Evolutionary conservation across 2,329 filamentous ascomycete species (phyloP), one percentile per base, ranked within the genome.

Genomic region (Talaromyces piceae): DNA sequence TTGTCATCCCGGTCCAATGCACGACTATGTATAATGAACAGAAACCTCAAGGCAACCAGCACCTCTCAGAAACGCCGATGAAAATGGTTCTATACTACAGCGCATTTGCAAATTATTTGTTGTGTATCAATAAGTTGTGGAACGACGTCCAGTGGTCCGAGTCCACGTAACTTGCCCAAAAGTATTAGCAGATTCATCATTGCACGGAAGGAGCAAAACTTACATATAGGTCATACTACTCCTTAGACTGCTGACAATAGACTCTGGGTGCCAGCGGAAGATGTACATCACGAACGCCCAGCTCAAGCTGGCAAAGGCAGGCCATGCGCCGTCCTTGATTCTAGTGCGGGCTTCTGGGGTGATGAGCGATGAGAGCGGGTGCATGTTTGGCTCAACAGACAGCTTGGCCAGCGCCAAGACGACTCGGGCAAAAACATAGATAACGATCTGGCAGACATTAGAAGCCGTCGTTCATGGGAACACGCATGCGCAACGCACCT

Each of bases 201-300:
- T 11, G 22, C 31, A 39, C 18, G 44, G 49, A 47, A 22, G 45
- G 13, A 18, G 25, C 23, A 18, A 11, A 30, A 77, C 81, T 65
- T 91, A 98, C 76, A 98, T 95, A 66, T 98, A 98, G 61, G 82
- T 88, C 93, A 98, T 98, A 74, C 90, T 96, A 72, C 84, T 91
- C 68, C 89, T 81, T 76, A 98, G 73, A 69, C 91, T 96, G 54
- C 84, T 82, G 77, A 96, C 93, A 65, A 98, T 79, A 51, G 87
- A 88, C 62, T 94, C 88, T 4, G 93, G 90, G 73, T 97, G 84
- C 80, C 87, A 88, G 61, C 87, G 81, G 76, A 96, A 98, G 55
- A 98, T 72, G 73, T 91, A 89, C 93, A 98, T 98, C 57, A 98
- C 90, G 63, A 83, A 76, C 4, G 86, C 93, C 93, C 93, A 98